These are phyloP conservation scores for Sclerotinia borealis DNA, from an alignment of 2,329 filamentous ascomycete genomes.

Conservation along the genomic window DNA sequence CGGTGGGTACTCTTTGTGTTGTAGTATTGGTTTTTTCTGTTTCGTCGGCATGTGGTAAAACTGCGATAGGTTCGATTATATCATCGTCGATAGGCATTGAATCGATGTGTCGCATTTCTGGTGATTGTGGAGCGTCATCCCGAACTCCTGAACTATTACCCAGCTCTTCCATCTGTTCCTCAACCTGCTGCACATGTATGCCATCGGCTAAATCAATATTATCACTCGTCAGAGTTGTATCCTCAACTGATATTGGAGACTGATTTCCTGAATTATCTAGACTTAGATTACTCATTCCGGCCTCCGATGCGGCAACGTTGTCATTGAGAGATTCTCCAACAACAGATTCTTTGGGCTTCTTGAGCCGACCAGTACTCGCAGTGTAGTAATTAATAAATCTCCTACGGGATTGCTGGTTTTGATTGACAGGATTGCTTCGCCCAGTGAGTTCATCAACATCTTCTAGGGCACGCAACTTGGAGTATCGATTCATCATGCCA, in stretches of 20 bases:
- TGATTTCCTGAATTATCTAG: constrained; percentile 14
- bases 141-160: constrained; percentile 27
- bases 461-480: constrained; percentile 63
- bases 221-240: neutral
- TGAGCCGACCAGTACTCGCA: constrained; percentile 68
- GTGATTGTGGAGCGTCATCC: constrained; percentile 21
- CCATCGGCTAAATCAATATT: constrained; percentile 32
- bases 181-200: constrained; percentile 29
- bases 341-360: constrained; percentile 37
- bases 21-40: neutral
- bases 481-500: constrained; percentile 64
- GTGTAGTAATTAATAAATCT: constrained; percentile 91
- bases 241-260: constrained; percentile 38
- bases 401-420: constrained; percentile 44
- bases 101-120: constrained; percentile 35
- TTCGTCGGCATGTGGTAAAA: neutral
- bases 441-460: constrained; percentile 52
- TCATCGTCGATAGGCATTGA: constrained; percentile 36
- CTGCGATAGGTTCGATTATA: constrained; percentile 11
- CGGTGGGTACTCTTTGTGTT: constrained; percentile 30
- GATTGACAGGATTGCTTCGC: constrained; percentile 22
- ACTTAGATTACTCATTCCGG: constrained; percentile 24
- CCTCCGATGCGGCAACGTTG: constrained; percentile 16
- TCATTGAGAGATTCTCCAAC: constrained; percentile 18
- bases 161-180: constrained; percentile 26